These are phyloP conservation scores for Cercophora newfieldiana DNA, from an alignment of 495 filamentous ascomycete species.

Conservation along the genomic window DNA sequence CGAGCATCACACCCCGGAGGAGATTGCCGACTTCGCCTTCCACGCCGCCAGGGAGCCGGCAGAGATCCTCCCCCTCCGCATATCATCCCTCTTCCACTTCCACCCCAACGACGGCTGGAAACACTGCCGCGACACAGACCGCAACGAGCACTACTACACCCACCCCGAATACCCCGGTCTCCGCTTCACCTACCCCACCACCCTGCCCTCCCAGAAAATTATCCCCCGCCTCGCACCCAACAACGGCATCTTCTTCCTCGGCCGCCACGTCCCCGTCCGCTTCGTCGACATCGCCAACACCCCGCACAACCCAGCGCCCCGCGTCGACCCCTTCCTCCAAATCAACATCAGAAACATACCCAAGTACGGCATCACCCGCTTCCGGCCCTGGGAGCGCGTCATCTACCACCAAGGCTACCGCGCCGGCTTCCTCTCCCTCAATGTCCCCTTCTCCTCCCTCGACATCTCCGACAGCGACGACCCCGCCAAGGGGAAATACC, in stretches of 20 bases:
- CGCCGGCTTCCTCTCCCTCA: conserved; percentile 18
- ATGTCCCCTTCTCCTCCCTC: not conserved
- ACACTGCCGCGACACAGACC: conserved; percentile 6
- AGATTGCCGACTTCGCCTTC: conserved; percentile 4
- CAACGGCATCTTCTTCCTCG: conserved; percentile 12
- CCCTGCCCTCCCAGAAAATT: conserved; percentile 8
- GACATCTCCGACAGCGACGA: not conserved
- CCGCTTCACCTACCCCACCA: conserved; percentile 19
- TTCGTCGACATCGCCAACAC: conserved; percentile 17
- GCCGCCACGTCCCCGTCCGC: conserved; percentile 9
- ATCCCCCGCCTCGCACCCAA: not conserved
- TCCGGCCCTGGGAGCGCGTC: conserved; percentile 14
- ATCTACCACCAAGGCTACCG: conserved; percentile 26
- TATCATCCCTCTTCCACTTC: conserved; percentile 4
- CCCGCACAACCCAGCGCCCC: not conserved
- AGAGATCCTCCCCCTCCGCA: not conserved
- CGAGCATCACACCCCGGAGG: not conserved
- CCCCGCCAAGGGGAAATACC: conserved; percentile 1
- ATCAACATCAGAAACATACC: conserved; percentile 5
- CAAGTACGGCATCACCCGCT: not conserved
- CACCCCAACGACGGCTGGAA: conserved; percentile 12
- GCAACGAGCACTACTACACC: conserved; percentile 20
- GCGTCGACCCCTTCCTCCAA: conserved; percentile 13
- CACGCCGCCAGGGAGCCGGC: not conserved
- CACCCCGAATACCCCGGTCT: conserved; percentile 20